A percentile compares a stretch with the other conserved stretches of the same genome.
These are phyloP conservation scores for Xylaria sp. DNA, from an alignment of 2,329 filamentous ascomycete species.

Conservation along the genomic window DNA sequence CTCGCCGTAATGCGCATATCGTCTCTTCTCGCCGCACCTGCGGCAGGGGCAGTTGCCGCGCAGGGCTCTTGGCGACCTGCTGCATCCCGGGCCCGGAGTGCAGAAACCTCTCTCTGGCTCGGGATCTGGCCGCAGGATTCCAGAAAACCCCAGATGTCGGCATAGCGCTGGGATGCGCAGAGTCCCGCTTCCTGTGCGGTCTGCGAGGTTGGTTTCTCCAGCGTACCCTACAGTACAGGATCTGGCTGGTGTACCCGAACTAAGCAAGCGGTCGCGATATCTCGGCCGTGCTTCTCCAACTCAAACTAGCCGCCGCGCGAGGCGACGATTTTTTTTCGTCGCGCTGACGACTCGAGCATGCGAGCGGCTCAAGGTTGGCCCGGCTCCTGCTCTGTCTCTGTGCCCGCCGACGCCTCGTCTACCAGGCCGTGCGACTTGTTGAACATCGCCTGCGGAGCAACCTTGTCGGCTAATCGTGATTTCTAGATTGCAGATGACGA, in stretches of 20 bases:
- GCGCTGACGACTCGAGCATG: constrained; percentile 33
- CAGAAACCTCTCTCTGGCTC: constrained; percentile 18
- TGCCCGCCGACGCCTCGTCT: neutral
- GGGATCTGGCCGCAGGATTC: neutral
- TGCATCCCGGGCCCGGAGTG: neutral
- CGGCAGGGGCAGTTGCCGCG: constrained; percentile 4
- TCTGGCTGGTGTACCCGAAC: neutral
- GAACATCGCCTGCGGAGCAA: neutral
- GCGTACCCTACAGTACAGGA: too few species aligned
- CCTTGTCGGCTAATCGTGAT: constrained; percentile 12
- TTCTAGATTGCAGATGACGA: constrained; percentile 57
- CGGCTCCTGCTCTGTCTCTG: neutral
- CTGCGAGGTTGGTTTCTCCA: constrained; percentile 40
- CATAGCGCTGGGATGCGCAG: constrained; percentile 25
- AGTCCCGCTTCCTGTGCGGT: constrained; percentile 36
- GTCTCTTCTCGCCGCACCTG: neutral
- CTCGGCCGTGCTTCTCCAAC: constrained; percentile 32
- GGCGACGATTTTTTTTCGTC: constrained; percentile 39
- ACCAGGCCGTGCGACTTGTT: neutral
- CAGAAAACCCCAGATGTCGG: constrained; percentile 5
- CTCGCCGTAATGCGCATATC: constrained; percentile 8
- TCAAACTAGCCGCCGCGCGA: constrained; percentile 34
- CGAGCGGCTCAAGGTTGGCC: constrained; percentile 31
- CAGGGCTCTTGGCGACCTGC: neutral
- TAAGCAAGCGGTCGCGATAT: neutral